Evolutionary conservation across 208 protist species (phyloP).

Genomic region (Trypanosoma scelopori): DNA sequence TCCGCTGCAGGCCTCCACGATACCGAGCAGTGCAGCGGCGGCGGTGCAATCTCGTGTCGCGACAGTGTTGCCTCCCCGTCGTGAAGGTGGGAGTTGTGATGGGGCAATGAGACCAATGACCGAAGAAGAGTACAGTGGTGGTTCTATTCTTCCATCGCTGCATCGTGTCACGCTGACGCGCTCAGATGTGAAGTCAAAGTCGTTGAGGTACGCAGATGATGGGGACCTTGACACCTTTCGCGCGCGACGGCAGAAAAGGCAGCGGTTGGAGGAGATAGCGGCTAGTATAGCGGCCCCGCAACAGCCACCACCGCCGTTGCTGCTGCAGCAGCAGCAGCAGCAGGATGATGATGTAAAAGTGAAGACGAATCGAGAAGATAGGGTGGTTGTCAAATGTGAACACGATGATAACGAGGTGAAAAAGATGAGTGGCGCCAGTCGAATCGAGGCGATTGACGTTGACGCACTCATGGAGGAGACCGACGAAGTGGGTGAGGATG

Average conservation of each 20-base stretch:
- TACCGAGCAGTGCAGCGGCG: neutral
- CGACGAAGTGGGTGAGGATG: constrained; percentile 30
- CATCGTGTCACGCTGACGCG: constrained; percentile 63
- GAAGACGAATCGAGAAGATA: constrained; percentile 3
- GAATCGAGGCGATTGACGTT: constrained; percentile 62
- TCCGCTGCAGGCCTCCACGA: neutral
- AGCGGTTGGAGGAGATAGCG: constrained; percentile 46
- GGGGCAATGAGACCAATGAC: constrained; percentile 16
- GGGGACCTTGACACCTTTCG: constrained; percentile 39
- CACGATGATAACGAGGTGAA: constrained; percentile 16
- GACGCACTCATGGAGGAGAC: constrained; percentile 75
- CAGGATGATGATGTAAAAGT: constrained; percentile 4
- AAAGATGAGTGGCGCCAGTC: constrained; percentile 2
- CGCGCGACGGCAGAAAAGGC: constrained; percentile 45
- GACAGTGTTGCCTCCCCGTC: neutral
- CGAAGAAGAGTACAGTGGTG: constrained; percentile 51
- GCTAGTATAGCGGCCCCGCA: constrained; percentile 29
- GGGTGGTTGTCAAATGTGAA: neutral
- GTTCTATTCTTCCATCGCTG: constrained; percentile 61
- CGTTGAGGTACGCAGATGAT: constrained; percentile 71
- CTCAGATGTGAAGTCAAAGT: constrained; percentile 51
- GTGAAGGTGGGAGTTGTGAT: neutral
- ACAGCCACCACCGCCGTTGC: neutral
- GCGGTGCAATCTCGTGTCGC: neutral
- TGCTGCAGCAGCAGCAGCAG: too few relatives aligned